phyloP scores from a whole-genome alignment of 2,329 filamentous ascomycete species.

The Cercospora brassicicola region DNA sequence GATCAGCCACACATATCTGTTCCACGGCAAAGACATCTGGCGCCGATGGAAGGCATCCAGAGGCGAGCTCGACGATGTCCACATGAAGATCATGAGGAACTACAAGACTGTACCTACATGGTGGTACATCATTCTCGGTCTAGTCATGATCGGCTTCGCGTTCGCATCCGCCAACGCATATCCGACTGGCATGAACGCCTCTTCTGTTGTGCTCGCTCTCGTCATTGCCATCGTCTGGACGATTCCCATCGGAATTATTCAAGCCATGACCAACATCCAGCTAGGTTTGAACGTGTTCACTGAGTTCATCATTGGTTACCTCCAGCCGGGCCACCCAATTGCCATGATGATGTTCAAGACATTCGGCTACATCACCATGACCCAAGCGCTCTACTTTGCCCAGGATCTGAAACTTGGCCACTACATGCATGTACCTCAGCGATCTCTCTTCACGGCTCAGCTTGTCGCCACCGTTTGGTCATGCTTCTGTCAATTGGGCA shows the following conservation, averaged over 20 bases:
- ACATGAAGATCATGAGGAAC: conserved; percentile 77
- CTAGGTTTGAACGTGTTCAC: conserved; percentile 32
- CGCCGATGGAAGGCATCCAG: conserved; percentile 65
- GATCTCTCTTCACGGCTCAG: conserved; percentile 46
- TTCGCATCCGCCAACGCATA: conserved; percentile 49
- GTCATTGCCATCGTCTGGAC: conserved; percentile 77
- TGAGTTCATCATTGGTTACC: conserved; percentile 28
- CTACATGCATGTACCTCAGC: conserved; percentile 47
- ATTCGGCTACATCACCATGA: conserved; percentile 42
- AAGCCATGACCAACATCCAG: conserved; percentile 75
- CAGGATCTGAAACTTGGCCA: conserved; percentile 47
- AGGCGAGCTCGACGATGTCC: conserved; percentile 65
- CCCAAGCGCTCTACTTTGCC: conserved; percentile 46
- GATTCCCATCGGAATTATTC: conserved; percentile 87
- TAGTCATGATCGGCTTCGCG: conserved; percentile 27
- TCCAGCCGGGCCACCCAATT: conserved; percentile 36
- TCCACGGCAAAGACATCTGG: conserved; percentile 83
- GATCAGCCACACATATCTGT: conserved; percentile 77
- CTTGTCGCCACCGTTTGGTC: conserved; percentile 47
- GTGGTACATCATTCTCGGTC: conserved; percentile 61
- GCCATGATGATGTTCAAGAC: conserved; percentile 47
- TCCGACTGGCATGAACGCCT: conserved; percentile 81
- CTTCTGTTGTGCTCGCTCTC: conserved; percentile 75
- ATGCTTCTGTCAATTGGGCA: conserved; percentile 43
- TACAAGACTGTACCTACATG: conserved; percentile 78